Conservation (phyloP, 345 rosid species). For the Syzygium jambos region DNA sequence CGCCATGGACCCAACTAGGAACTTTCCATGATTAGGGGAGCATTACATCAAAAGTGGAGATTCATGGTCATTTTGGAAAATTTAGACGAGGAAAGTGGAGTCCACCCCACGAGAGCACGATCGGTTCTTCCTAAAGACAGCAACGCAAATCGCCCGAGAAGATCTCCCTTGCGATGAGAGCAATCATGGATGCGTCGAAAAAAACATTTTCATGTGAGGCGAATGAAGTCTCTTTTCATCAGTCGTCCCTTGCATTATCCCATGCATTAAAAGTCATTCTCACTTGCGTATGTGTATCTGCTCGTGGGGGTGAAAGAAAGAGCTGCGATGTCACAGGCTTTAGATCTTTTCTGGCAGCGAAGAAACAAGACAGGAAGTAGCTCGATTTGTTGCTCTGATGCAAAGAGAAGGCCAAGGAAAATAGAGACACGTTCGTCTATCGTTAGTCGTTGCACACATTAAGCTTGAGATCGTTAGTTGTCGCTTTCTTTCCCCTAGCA, state of each 20-base stretch:
- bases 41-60: background rate
- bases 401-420: background rate
- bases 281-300: too few species aligned
- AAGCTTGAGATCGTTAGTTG: background rate
- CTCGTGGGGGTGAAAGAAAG: background rate
- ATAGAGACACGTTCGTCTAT: background rate
- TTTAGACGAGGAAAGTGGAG: too few species aligned
- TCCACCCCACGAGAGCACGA: too few species aligned
- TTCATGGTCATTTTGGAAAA: background rate
- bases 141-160: background rate
- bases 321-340: background rate
- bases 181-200: background rate
- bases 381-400: background rate
- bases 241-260: background rate
- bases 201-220: background rate
- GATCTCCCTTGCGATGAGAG: background rate
- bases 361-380: background rate
- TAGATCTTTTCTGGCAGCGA: background rate
- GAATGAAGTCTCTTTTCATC: background rate
- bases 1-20: background rate
- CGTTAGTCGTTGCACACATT: background rate
- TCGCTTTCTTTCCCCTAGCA: background rate
- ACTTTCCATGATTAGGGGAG: background rate
- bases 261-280: background rate
- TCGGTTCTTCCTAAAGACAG: background rate